Conservation (phyloP, 2,329 filamentous ascomycete genomes). For the Hypoxylon sp. region DNA sequence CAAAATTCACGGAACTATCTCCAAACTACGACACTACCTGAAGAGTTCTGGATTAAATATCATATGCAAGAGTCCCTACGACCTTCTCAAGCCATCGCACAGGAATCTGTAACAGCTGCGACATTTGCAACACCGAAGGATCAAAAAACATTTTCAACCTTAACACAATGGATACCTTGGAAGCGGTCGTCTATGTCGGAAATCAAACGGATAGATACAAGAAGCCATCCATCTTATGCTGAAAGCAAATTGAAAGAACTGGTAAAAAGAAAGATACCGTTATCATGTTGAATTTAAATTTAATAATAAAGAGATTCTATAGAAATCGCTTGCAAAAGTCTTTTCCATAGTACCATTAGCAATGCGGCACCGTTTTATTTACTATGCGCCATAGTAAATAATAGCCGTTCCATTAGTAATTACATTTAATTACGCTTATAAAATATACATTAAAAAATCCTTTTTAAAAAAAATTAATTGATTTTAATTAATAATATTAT, state of each 20-base stretch:
- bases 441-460: too few species aligned
- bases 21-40: slow-evolving; percentile 56
- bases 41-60: slow-evolving; percentile 39
- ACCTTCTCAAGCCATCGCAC: slow-evolving; percentile 41
- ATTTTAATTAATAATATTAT: background rate
- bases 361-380: too few species aligned
- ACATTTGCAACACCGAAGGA: slow-evolving; percentile 46
- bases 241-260: slow-evolving; percentile 68
- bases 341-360: too few species aligned
- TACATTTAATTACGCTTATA: too few species aligned
- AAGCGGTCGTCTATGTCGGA: slow-evolving; percentile 38
- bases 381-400: too few species aligned
- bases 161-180: slow-evolving; percentile 63
- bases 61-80: slow-evolving; percentile 46
- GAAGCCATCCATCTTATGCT: slow-evolving; percentile 56
- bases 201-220: slow-evolving; percentile 40
- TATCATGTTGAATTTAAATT: background rate
- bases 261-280: slow-evolving; percentile 54
- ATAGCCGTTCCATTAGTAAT: too few species aligned
- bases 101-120: slow-evolving; percentile 47
- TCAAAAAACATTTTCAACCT: slow-evolving; percentile 43
- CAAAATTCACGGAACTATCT: slow-evolving; percentile 66
- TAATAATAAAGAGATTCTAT: too few species aligned
- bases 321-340: too few species aligned
- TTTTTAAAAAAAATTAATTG: background rate